These are phyloP conservation scores for Rhodocollybia butyracea DNA, from an alignment of 768 basidiomycete species.

Conservation along the genomic window DNA sequence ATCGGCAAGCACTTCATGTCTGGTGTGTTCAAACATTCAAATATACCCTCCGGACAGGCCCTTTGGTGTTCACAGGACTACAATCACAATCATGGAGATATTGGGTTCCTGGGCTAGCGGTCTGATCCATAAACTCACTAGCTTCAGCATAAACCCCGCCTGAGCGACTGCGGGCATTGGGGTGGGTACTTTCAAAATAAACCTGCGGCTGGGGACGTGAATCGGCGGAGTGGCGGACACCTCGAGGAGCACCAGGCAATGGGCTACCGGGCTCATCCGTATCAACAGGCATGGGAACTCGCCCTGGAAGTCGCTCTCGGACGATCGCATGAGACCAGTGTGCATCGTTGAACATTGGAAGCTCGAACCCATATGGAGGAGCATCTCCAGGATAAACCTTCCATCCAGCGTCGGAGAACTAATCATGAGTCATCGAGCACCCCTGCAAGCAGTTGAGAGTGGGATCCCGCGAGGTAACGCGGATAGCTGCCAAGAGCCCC, in stretches of 20 bases:
- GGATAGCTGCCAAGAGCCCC: conserved; percentile 8
- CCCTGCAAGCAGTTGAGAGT: not conserved
- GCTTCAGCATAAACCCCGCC: not conserved
- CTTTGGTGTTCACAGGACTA: not conserved
- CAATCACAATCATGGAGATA: not conserved
- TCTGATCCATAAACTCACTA: not conserved
- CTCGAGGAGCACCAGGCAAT: conserved; percentile 2
- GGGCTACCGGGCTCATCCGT: conserved; percentile 2
- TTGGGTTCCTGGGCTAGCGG: not conserved
- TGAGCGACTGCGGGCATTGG: not conserved
- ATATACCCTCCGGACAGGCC: not conserved
- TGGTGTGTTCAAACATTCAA: not conserved
- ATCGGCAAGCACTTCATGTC: too few species aligned
- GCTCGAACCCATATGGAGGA: conserved; percentile 7
- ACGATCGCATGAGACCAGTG: conserved; percentile 3
- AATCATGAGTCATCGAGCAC: not conserved
- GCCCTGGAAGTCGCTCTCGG: not conserved
- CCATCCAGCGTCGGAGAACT: conserved; percentile 5
- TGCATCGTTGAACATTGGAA: conserved; percentile 7
- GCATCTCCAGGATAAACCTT: not conserved
- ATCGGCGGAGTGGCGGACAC: not conserved
- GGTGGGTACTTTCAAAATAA: not conserved
- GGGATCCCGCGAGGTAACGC: not conserved
- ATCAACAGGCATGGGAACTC: conserved; percentile 1
- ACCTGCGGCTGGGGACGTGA: not conserved